phyloP scores from a whole-genome alignment of 129 eudicot species.

The Ambrosia trifida region DNA sequence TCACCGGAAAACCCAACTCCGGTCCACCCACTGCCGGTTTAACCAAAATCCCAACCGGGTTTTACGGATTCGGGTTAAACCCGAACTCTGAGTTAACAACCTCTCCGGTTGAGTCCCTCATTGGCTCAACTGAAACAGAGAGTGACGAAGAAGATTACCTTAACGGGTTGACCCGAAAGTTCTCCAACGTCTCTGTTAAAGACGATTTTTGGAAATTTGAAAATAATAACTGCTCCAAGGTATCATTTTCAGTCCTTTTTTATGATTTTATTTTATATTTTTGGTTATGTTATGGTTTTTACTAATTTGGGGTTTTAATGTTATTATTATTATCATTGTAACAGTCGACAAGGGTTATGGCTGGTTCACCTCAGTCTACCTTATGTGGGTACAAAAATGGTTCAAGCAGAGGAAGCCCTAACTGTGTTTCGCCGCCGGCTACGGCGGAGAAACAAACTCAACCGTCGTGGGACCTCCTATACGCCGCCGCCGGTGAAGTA shows the following conservation, averaged over 20 bases:
- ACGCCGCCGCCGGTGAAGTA: conserved; percentile 79
- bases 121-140: conserved; percentile 67
- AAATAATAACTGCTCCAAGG: conserved; percentile 37
- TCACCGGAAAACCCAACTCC: conserved; percentile 13
- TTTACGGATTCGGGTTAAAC: conserved; percentile 28
- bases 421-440: conserved; percentile 45
- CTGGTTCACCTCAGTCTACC: conserved; percentile 85
- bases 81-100: conserved; percentile 58
- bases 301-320: background rate
- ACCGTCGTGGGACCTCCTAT: conserved; percentile 51
- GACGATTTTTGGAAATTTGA: conserved; percentile 40
- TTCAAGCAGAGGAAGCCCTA: conserved; percentile 74
- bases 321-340: background rate
- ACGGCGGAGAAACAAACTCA: conserved; percentile 29
- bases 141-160: conserved; percentile 79
- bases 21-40: background rate
- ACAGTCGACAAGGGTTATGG: conserved; percentile 45
- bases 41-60: background rate
- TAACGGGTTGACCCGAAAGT: conserved; percentile 42
- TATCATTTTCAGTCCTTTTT: conserved; percentile 9
- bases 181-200: conserved; percentile 28
- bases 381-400: conserved; percentile 52
- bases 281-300: background rate
- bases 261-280: too few relatives aligned
- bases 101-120: conserved; percentile 66